Evolutionary conservation across 2,329 filamentous ascomycete species (phyloP), one percentile per base, ranked within the genome.

Genomic region (Thielaviopsis populi): DNA sequence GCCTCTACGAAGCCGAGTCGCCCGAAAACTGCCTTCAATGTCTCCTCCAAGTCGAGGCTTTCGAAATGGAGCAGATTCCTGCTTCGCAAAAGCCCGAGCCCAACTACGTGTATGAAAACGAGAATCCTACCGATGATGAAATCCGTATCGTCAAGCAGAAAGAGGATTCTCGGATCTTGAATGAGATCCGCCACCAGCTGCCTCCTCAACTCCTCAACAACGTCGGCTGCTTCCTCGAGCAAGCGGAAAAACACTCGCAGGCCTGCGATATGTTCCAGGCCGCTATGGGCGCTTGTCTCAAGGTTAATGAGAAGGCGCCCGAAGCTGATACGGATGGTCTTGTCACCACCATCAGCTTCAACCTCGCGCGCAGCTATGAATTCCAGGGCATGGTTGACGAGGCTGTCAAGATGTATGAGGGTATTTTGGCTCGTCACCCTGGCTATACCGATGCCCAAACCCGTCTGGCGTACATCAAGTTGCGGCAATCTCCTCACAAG

Each of bases 311-410:
- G 17, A 64, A 62, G 40, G 86, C 90, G 69, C 86, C 84, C 69
- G 87, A 91, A 50, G 82, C 86, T 62, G 94, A 97, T 71, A 91
- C 87, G 0, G 94, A 99, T 74, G 90, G 91, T 15, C 79, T 99
- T 3, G 87, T 97, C 30, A 96, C 92, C 0, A 96, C 91, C 2
- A 95, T 99, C 72, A 96, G 90, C 72, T 99, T 94, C 80, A 99
- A 97, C 70, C 83, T 99, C 48, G 94, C 88, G 33, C 84, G 94
- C 65, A 95, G 91, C 65, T 96, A 96, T 70, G 94, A 99, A 76
- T 86, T 89, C 0, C 85, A 89, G 62, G 86, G 87, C 42, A 80
- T 92, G 72, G 79, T 83, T 6, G 88, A 95, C 46, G 86, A 95
- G 74, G 94, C 94, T 1, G 84, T 89, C 66, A 87, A 89, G 69